These are phyloP conservation scores for Kurtzmaniella cleridarum DNA, from an alignment of 805 yeast genomes.

Conservation along the genomic window DNA sequence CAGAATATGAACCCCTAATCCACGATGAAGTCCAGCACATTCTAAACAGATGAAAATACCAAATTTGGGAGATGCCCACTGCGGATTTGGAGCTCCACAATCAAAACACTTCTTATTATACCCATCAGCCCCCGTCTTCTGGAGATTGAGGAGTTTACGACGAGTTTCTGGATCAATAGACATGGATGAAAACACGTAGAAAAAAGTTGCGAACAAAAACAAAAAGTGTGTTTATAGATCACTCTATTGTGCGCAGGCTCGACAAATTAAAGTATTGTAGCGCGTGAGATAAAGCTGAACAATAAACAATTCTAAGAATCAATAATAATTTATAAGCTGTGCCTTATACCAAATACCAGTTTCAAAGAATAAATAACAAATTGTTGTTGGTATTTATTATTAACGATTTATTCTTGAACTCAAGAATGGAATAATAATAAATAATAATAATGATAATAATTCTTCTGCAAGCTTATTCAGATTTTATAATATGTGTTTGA, in stretches of 20 bases:
- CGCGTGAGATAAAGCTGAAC: not conserved
- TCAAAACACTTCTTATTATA: constrained; percentile 76
- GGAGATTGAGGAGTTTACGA: constrained; percentile 68
- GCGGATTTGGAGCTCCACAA: constrained; percentile 94
- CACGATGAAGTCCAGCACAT: constrained; percentile 95
- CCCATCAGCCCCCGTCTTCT: constrained; percentile 68
- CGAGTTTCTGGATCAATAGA: constrained; percentile 92
- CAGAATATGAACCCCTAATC: constrained; percentile 93
- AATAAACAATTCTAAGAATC: not conserved
- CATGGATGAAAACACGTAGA: constrained; percentile 26
- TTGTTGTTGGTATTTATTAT: too few species aligned
- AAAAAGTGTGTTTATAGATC: too few species aligned
- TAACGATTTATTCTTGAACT: too few species aligned
- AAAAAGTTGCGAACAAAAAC: not conserved
- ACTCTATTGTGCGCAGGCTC: not conserved
- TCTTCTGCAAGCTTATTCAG: too few species aligned
- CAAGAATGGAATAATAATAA: too few species aligned
- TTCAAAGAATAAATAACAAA: too few species aligned
- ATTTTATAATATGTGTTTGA: too few species aligned
- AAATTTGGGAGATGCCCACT: constrained; percentile 98
- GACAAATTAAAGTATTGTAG: not conserved
- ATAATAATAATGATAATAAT: too few species aligned
- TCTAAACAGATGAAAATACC: constrained; percentile 96
- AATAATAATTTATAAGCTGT: too few species aligned
- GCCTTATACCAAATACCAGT: too few species aligned